A percentile compares a stretch with the other conserved stretches of the same genome.
These are phyloP conservation scores for Alternaria solani DNA, from an alignment of 2,329 filamentous ascomycete genomes.

Conservation along the genomic window DNA sequence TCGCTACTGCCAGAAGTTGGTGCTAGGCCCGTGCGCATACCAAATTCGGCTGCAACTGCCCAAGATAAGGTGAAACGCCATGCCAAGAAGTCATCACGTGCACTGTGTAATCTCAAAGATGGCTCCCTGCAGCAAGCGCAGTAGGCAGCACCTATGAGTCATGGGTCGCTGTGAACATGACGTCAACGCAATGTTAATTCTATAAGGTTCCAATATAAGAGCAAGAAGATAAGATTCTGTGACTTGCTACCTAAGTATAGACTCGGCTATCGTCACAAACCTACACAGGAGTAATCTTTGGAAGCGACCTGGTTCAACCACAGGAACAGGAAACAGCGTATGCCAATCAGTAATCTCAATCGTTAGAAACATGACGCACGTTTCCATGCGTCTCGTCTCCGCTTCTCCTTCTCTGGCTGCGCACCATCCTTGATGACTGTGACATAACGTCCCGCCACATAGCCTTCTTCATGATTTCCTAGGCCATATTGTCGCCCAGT, in stretches of 20 bases:
- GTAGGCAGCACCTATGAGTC: neutral
- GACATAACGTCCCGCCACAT: neutral
- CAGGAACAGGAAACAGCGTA: accelerated
- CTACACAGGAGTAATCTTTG: neutral
- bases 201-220: neutral
- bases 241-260: neutral
- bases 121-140: neutral
- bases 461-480: neutral
- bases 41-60: neutral
- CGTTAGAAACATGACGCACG: neutral
- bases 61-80: constrained; percentile 11
- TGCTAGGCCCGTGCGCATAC: constrained; percentile 13
- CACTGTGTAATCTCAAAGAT: neutral
- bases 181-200: neutral
- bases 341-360: neutral
- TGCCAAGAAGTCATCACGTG: constrained; percentile 20
- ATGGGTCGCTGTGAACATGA: neutral
- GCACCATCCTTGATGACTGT: neutral
- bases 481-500: neutral
- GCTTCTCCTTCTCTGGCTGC: neutral
- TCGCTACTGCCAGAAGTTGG: neutral
- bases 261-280: neutral
- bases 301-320: accelerated
- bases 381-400: neutral
- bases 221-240: neutral